Conservation (phyloP, 306 rosid genomes). For the Cyamopsis tetragonoloba region DNA sequence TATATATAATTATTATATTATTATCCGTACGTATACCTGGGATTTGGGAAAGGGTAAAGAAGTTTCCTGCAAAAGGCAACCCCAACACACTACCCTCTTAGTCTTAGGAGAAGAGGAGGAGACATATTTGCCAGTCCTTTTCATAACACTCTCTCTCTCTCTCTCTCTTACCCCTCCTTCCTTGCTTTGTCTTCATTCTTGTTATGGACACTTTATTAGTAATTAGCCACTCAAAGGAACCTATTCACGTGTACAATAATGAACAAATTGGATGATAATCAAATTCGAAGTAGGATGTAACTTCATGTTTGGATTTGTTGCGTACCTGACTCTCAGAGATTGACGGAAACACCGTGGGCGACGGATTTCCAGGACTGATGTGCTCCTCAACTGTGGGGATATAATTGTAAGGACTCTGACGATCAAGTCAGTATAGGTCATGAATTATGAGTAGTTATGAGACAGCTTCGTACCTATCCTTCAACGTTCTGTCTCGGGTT, state of each 20-base stretch:
- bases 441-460: no score
- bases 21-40: conserved; percentile 45
- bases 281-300: background rate
- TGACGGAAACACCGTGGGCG: no score
- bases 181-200: conserved; percentile 34
- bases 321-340: no score
- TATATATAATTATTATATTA: background rate
- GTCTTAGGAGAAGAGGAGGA: conserved; percentile 20
- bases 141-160: conserved; percentile 18
- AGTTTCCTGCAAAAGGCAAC: conserved; percentile 62
- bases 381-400: no score
- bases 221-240: conserved; percentile 24
- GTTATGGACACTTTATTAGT: conserved; percentile 15
- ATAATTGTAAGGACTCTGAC: no score
- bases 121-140: conserved; percentile 43
- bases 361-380: no score
- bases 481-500: no score
- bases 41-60: conserved; percentile 72
- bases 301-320: conserved; percentile 2
- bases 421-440: no score
- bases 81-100: conserved; percentile 40
- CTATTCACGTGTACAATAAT: conserved; percentile 26
- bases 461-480: no score
- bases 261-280: background rate
- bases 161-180: background rate